Evolutionary conservation across 1,284 basidiomycete genomes (phyloP), one percentile per base, ranked within the genome.

Genomic region (Volvariella surrecta): DNA sequence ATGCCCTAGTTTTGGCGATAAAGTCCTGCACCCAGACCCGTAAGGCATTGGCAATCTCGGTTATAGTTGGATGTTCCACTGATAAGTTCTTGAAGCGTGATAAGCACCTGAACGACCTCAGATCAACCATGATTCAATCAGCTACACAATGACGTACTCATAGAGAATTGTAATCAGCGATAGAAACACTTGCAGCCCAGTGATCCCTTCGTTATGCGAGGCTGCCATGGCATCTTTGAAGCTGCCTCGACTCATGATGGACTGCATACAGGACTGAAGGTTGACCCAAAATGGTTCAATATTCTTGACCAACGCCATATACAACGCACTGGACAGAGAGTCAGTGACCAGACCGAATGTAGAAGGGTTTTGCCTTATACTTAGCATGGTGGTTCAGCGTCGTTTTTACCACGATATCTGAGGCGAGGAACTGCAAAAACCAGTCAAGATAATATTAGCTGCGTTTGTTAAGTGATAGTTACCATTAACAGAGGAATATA

Each of bases 351-450:
- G n/a, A n/a, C n/a, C n/a, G n/a, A n/a, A n/a, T n/a, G n/a, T n/a
- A n/a, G 24, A 41, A 24, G 3, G n/a, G 18, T 15, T 17, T 16
- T 10, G 24, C n/a, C 19, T 18, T 63, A 43, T 54, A 82, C 78
- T 84, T 84, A 24, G 74, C 68, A 35, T 68, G 59, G 32, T 71
- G 69, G 18, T 63, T 63, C 30, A 81, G 50, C 0, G 76, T 79
- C 34, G 71, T 81, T 55, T 79, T 79, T 19, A 82, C 52, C 1
- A 86, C 72, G 37, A 76, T 68, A 34, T 79, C 73, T 1, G 79
- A 83, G 0, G 81, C 70, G 20, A 81, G 58, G 50, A 80, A 82
- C 78, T 84, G 32, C 38, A 37, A 38, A 48, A 11, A 6, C 19
- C 43, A 9, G 34, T 16, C 28, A 37, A 18, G 15, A 32, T 3